Percentiles rank a stretch among this genome's conserved stretches.
These are phyloP conservation scores for Trichoderma sp. DNA, from an alignment of 2,329 filamentous ascomycete genomes.

Conservation along the genomic window DNA sequence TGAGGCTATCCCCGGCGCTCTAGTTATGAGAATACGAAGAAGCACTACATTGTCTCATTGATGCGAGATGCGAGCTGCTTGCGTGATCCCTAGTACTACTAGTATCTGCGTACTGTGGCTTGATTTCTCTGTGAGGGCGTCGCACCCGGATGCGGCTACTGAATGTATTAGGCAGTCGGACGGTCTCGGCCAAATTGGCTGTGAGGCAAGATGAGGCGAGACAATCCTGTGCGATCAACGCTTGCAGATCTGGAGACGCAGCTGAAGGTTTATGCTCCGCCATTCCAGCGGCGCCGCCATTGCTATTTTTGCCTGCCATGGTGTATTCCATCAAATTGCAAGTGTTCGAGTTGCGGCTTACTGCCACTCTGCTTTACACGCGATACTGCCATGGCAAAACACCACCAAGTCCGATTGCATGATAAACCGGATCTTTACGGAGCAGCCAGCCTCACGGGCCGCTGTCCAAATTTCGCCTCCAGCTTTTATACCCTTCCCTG, in stretches of 20 bases:
- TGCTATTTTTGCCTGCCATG: neutral
- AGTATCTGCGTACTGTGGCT: neutral
- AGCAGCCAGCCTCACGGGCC: constrained; percentile 7
- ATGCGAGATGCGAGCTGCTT: constrained; percentile 4
- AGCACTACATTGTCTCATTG: neutral
- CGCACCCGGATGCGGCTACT: neutral
- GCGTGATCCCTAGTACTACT: neutral
- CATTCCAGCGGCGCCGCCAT: neutral
- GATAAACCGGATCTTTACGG: constrained; percentile 17
- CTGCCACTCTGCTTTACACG: too few species aligned
- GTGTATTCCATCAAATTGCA: too few species aligned
- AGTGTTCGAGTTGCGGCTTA: too few species aligned
- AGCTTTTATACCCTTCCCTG: neutral
- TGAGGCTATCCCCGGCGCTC: neutral
- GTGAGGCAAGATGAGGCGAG: neutral
- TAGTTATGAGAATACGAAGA: neutral
- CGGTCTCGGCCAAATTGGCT: neutral
- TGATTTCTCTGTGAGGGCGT: neutral
- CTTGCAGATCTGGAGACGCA: neutral
- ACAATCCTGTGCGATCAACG: neutral
- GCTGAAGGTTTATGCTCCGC: neutral
- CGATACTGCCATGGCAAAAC: neutral
- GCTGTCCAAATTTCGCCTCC: constrained; percentile 26
- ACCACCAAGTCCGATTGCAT: neutral
- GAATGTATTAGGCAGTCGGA: neutral